Base-by-base conservation (phyloP, 495 filamentous ascomycete genomes). In the Lophiostoma macrostomum region DNA sequence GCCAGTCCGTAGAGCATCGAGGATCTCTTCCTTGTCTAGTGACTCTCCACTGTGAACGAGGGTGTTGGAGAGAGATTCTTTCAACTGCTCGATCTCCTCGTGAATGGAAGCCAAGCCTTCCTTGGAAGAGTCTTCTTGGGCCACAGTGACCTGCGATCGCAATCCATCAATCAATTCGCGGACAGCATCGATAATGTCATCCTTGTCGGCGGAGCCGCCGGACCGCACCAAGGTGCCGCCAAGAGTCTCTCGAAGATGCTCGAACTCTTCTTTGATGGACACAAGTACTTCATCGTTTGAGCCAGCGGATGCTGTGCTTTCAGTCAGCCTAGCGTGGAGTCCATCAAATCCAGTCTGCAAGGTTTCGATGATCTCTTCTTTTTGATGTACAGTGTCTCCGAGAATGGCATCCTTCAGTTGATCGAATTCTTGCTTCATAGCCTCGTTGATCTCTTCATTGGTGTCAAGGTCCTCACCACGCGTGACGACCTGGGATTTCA, bases 161-260 rank as follows among this genome's bases (percentile, higher is more conserved):
- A 73, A 47, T 19, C 67, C 66, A 24, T 72, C 71, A 29, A 72
- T 35, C 0, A 62, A 45, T 35, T 64, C 61, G 8, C 57, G 58
- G 11, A 74, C 56, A 6, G 61, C 58, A 22, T 82, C 76, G 8
- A 85, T 66, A n/a, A 85, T 77, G 32, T 83, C 80, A 12, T 79
- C 79, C 45, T 76, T 82, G 32, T 81, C 78, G 19, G 74, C 71
- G 8, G 77, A 69, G 35, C 73, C 66, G 19, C 64, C 69, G 13
- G 70, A 60, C 5, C 72, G 71, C 13, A 91, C 75, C 13, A 94
- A 71, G 1, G 83, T 76, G 2, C 79, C 81, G 53, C 83, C 83
- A 55, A 96, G 76, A 0, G 79, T 80, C 38, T 87, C 82, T 23
- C 87, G 81, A 7, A 96, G 71, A 60, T 83, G 78, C 32, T 80